A percentile compares a stretch with the other conserved stretches of the same genome.
Conservation (phyloP, 2,329 filamentous ascomycete genomes). For the Colletotrichum musae region DNA sequence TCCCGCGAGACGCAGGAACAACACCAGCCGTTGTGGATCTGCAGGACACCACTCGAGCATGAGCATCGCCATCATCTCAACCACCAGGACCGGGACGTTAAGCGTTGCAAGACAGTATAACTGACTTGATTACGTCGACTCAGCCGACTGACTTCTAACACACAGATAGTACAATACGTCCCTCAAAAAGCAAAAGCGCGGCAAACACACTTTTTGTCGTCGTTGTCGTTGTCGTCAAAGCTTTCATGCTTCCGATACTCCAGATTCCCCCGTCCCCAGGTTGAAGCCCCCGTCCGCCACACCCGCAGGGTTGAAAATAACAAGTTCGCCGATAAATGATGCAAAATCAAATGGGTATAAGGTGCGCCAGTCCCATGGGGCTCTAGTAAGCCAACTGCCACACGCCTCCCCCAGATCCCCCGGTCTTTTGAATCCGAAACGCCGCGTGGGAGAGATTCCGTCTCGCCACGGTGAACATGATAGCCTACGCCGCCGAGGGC, state of each 20-base stretch:
- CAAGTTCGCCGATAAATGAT: neutral
- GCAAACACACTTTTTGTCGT: slow-evolving; percentile 18
- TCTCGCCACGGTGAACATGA: neutral
- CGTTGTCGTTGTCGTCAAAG: neutral
- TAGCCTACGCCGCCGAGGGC: neutral
- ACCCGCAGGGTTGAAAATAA: neutral
- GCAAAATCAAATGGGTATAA: slow-evolving; percentile 39
- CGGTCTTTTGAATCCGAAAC: slow-evolving; percentile 8
- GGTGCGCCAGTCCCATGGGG: slow-evolving; percentile 18
- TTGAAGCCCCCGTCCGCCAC: neutral
- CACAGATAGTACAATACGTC: neutral
- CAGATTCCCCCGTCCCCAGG: neutral
- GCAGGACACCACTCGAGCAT: neutral
- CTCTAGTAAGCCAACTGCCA: slow-evolving; percentile 27
- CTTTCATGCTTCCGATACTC: slow-evolving; percentile 21
- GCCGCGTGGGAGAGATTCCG: slow-evolving; percentile 18
- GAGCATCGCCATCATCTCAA: neutral
- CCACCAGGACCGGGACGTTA: neutral
- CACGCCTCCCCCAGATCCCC: slow-evolving; percentile 2
- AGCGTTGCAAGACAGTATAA: neutral
- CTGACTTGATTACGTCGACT: neutral
- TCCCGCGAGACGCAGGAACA: neutral
- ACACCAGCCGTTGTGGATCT: neutral
- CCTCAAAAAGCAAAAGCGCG: neutral
- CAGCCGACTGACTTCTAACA: slow-evolving; percentile 4